Conservation (phyloP, 1,284 basidiomycete genomes). For the Inonotus hispidus region DNA sequence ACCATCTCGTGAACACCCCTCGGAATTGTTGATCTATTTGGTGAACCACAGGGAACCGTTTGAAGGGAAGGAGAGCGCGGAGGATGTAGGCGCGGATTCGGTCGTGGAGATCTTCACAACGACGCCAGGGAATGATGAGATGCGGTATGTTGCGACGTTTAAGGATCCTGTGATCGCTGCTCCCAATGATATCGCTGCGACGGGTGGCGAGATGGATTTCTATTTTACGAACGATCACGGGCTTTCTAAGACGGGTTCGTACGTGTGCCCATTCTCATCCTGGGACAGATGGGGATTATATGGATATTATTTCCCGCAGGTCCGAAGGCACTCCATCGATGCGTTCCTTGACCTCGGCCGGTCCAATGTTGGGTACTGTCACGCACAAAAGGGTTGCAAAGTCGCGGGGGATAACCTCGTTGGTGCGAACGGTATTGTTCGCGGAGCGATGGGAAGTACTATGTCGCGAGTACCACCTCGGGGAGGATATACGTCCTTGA, state of each 20-base stretch:
- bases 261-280: slow-evolving; percentile 23
- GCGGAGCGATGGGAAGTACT: slow-evolving; percentile 48
- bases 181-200: slow-evolving; percentile 68
- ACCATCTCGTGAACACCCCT: slow-evolving; percentile 41
- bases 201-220: slow-evolving; percentile 52
- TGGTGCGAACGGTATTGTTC: slow-evolving; percentile 52
- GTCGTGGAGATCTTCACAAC: slow-evolving; percentile 68
- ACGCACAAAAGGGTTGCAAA: slow-evolving; percentile 53
- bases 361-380: slow-evolving; percentile 55
- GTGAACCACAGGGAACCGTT: slow-evolving; percentile 58
- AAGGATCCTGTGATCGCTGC: slow-evolving; percentile 51
- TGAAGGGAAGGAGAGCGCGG: slow-evolving; percentile 28
- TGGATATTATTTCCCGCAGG: background rate
- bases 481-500: slow-evolving; percentile 49
- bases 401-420: slow-evolving; percentile 40
- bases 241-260: slow-evolving; percentile 45
- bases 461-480: slow-evolving; percentile 40
- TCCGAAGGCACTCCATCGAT: background rate
- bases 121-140: slow-evolving; percentile 34
- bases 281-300: background rate
- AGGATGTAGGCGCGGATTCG: slow-evolving; percentile 61
- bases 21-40: slow-evolving; percentile 58
- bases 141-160: slow-evolving; percentile 56
- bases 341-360: slow-evolving; percentile 16
- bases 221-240: slow-evolving; percentile 66